Percentiles rank a stretch among this genome's conserved stretches.
Evolutionary conservation across 2,329 filamentous ascomycete species (phyloP).

Genomic region (Amauroascus niger): DNA sequence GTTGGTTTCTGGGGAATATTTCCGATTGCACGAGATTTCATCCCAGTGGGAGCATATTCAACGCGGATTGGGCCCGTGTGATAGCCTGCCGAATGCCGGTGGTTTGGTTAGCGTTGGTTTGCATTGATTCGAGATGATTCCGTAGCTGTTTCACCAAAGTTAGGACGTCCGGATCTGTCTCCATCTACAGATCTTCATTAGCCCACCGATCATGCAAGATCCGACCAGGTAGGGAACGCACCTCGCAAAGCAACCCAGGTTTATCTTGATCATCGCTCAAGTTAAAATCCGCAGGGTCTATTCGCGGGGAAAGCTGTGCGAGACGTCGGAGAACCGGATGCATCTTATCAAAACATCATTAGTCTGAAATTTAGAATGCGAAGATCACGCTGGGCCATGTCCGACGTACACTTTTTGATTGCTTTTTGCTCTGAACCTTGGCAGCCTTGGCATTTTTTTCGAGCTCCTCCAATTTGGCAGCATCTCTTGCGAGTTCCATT

Average conservation of each 20-base stretch:
- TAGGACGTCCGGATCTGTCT: constrained; percentile 28
- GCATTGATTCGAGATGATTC: constrained; percentile 38
- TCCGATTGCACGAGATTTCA: constrained; percentile 11
- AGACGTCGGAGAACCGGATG: constrained; percentile 34
- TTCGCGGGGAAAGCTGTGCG: constrained; percentile 5
- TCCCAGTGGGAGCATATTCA: constrained; percentile 16
- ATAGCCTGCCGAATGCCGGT: constrained; percentile 32
- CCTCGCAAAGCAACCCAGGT: constrained; percentile 26
- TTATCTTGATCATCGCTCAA: constrained; percentile 23
- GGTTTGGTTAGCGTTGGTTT: constrained; percentile 33
- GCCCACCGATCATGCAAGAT: constrained; percentile 3
- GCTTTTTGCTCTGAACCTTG: constrained; percentile 32
- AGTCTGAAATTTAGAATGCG: not conserved
- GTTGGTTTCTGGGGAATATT: not conserved
- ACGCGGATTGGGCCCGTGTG: constrained; percentile 23
- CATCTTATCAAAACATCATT: constrained; percentile 24
- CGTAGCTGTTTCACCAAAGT: constrained; percentile 34
- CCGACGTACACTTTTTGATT: constrained; percentile 32
- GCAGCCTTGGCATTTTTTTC: constrained; percentile 36
- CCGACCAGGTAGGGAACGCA: constrained; percentile 17
- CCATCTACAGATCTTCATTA: constrained; percentile 23
- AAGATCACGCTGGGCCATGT: not conserved
- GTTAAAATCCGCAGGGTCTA: constrained; percentile 22
- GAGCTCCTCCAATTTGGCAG: constrained; percentile 33
- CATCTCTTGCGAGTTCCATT: constrained; percentile 33